Conservation (phyloP, 106 monocot species). For the Apostasia shenzhenica region DNA sequence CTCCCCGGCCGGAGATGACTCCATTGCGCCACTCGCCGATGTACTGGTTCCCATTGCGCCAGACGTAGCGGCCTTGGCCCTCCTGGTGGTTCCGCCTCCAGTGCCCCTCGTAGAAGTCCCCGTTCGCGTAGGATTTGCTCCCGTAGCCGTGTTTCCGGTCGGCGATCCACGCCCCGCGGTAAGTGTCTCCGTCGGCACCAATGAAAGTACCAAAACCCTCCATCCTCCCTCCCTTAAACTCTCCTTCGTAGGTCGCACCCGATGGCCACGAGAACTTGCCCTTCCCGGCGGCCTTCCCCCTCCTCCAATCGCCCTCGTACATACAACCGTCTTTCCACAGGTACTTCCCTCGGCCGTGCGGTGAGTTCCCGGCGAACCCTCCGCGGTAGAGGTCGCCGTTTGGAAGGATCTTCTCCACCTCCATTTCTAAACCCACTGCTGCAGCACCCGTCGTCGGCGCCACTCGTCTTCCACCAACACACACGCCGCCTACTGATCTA, state of each 20-base stretch:
- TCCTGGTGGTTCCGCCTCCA: constrained; percentile 57
- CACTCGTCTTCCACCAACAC: neutral
- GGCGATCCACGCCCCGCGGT: constrained; percentile 44
- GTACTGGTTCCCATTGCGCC: constrained; percentile 66
- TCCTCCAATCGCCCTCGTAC: constrained; percentile 59
- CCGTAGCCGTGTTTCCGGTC: constrained; percentile 65
- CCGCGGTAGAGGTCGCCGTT: constrained; percentile 63
- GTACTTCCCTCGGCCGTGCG: constrained; percentile 64
- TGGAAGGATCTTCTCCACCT: constrained; percentile 31
- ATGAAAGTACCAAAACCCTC: constrained; percentile 52
- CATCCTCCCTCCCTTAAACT: constrained; percentile 46
- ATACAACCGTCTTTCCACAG: constrained; percentile 63
- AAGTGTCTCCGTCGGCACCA: constrained; percentile 54
- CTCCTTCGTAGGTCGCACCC: constrained; percentile 65
- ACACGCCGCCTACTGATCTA: neutral
- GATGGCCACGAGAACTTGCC: constrained; percentile 77
- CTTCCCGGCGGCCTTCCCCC: constrained; percentile 48
- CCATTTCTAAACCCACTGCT: neutral
- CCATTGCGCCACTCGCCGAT: constrained; percentile 67
- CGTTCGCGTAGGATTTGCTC: constrained; percentile 50
- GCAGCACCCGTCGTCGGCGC: neutral
- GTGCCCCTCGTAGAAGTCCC: constrained; percentile 65
- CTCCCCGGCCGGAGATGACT: constrained; percentile 51
- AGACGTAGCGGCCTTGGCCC: constrained; percentile 57
- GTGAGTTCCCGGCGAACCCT: constrained; percentile 24